Conservation (phyloP, 768 basidiomycete genomes). For the Baorangia bicolor region DNA sequence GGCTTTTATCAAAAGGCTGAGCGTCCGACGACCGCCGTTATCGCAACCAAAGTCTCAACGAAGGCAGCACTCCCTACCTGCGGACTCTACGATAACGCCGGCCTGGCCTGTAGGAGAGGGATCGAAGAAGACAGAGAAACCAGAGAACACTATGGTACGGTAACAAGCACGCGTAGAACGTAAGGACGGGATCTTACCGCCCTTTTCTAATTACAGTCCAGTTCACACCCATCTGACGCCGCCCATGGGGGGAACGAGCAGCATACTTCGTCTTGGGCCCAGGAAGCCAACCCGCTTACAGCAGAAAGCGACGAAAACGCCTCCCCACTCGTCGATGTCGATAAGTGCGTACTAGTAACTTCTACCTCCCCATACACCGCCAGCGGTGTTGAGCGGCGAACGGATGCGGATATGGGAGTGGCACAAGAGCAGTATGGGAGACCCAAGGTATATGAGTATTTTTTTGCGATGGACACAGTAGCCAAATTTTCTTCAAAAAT, state of each 20-base stretch:
- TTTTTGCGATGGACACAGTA: background rate
- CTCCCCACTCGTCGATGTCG: too few species aligned
- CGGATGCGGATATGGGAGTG: background rate
- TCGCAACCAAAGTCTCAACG: background rate
- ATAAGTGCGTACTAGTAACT: background rate
- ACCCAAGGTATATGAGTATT: background rate
- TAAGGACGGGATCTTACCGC: background rate
- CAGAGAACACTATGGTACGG: background rate
- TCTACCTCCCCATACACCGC: background rate
- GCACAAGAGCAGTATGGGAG: background rate
- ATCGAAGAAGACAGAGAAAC: background rate
- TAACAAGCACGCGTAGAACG: background rate
- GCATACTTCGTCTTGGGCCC: background rate
- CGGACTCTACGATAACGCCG: background rate
- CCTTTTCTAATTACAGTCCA: background rate
- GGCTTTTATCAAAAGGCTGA: background rate
- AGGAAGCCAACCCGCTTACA: background rate
- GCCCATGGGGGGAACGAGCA: background rate
- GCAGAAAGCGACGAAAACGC: background rate
- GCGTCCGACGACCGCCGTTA: background rate
- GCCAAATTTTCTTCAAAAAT: background rate
- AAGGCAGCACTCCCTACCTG: background rate
- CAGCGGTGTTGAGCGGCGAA: background rate
- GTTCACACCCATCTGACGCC: too few species aligned
- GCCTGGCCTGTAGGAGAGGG: background rate